These are phyloP conservation scores for Yamadazyma friedrichii DNA, from an alignment of 1,139 yeast genomes.

Conservation along the genomic window DNA sequence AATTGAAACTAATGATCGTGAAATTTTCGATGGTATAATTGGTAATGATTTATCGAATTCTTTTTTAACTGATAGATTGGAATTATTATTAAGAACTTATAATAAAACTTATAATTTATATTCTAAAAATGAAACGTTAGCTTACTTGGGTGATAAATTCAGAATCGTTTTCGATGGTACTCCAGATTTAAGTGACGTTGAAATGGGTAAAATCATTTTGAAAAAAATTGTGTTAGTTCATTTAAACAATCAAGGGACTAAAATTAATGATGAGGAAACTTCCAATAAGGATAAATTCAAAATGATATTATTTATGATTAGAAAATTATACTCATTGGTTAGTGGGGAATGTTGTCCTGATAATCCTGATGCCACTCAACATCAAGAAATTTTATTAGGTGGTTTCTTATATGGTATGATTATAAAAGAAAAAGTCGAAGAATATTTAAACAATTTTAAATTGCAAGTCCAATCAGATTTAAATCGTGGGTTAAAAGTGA, in stretches of 20 bases:
- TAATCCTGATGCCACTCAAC: conserved; percentile 99
- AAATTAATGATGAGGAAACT: not conserved
- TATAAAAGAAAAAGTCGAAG: conserved; percentile 93
- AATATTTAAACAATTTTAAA: conserved; percentile 72
- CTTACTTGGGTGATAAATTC: conserved; percentile 93
- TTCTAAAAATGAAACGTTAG: conserved; percentile 84
- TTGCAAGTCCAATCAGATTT: conserved; percentile 79
- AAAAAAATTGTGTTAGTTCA: conserved; percentile 88
- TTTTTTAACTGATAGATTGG: conserved; percentile 96
- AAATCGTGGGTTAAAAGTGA: conserved; percentile 77
- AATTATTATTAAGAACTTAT: conserved; percentile 82
- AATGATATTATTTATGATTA: conserved; percentile 86
- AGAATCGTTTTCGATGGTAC: conserved; percentile 90
- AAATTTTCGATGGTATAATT: conserved; percentile 92
- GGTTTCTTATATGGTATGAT: conserved; percentile 98
- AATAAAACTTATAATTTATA: conserved; percentile 69
- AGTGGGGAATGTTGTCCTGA: conserved; percentile 98
- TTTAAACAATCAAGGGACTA: conserved; percentile 41
- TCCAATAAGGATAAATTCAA: conserved; percentile 72
- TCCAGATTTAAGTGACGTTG: conserved; percentile 83
- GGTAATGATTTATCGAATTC: conserved; percentile 87
- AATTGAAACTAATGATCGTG: conserved; percentile 87
- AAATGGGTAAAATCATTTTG: conserved; percentile 85
- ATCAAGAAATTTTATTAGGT: conserved; percentile 93
- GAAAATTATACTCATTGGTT: conserved; percentile 90